Evolutionary conservation across 1,284 basidiomycete species (phyloP).

Genomic region (Microbotryum intermedium): DNA sequence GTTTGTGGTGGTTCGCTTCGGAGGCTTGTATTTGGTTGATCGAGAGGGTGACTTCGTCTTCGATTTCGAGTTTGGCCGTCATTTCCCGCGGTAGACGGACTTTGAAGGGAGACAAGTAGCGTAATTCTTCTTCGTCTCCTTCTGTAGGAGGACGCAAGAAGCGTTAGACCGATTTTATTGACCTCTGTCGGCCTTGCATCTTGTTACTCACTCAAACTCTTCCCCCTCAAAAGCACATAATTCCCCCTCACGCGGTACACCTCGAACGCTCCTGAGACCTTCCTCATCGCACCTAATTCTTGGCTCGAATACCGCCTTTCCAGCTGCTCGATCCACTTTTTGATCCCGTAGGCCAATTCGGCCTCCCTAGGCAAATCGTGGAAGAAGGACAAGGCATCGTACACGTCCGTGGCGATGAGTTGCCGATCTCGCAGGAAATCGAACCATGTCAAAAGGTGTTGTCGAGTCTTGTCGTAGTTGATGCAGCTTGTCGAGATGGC

Average conservation of each 20-base stretch:
- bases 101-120: background rate
- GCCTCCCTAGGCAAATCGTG: background rate
- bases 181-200: too few species aligned
- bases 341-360: background rate
- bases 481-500: background rate
- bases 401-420: background rate
- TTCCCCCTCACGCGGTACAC: background rate
- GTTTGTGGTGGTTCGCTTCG: background rate
- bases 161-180: too few species aligned
- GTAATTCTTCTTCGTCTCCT: background rate
- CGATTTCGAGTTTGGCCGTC: background rate
- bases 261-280: background rate
- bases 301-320: background rate
- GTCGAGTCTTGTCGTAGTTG: background rate
- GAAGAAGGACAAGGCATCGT: background rate
- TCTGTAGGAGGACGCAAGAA: background rate
- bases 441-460: constrained; percentile 8
- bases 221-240: background rate
- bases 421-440: constrained; percentile 21
- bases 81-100: background rate
- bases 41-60: background rate
- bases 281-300: background rate
- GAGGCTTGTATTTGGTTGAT: background rate
- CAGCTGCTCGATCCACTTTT: background rate
- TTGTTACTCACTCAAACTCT: background rate